These are phyloP conservation scores for Xylaria hypoxylon DNA, from an alignment of 2,329 filamentous ascomycete genomes.

Conservation along the genomic window DNA sequence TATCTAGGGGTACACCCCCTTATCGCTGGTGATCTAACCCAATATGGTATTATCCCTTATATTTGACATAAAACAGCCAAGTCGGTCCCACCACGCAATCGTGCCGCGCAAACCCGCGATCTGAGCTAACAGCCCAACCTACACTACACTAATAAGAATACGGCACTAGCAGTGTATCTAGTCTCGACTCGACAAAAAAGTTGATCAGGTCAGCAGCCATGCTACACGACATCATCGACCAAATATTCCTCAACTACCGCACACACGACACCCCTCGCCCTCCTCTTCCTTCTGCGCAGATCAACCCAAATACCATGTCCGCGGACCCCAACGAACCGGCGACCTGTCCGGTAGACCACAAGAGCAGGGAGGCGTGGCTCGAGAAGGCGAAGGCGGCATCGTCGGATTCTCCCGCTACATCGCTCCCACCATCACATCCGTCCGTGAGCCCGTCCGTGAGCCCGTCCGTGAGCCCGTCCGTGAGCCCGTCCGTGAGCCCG, in stretches of 20 bases:
- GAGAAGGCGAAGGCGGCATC: conserved; percentile 69
- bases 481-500: too few species aligned
- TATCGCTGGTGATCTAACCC: too few species aligned
- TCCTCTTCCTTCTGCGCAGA: not conserved
- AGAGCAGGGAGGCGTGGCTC: conserved; percentile 89
- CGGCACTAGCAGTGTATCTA: not conserved
- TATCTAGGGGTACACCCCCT: too few species aligned
- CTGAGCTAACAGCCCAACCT: conserved; percentile 21
- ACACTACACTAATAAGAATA: conserved; percentile 16
- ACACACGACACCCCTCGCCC: conserved; percentile 14
- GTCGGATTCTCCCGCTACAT: conserved; percentile 40
- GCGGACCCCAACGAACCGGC: conserved; percentile 44
- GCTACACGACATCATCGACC: conserved; percentile 37
- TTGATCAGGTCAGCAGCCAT: conserved; percentile 6
- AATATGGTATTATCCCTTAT: too few species aligned
- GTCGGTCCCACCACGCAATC: conserved; percentile 6
- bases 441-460: too few species aligned
- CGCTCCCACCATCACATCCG: conserved; percentile 47
- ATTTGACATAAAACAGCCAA: too few species aligned
- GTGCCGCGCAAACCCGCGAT: conserved; percentile 8
- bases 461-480: too few species aligned
- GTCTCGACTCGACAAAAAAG: conserved; percentile 4
- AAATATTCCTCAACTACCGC: conserved; percentile 27
- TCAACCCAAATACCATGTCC: conserved; percentile 35
- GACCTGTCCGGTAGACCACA: conserved; percentile 89